Percentiles rank a stretch among this genome's conserved stretches.
These are phyloP conservation scores for Daldinia sp. DNA, from an alignment of 2,329 filamentous ascomycete genomes.

Conservation along the genomic window DNA sequence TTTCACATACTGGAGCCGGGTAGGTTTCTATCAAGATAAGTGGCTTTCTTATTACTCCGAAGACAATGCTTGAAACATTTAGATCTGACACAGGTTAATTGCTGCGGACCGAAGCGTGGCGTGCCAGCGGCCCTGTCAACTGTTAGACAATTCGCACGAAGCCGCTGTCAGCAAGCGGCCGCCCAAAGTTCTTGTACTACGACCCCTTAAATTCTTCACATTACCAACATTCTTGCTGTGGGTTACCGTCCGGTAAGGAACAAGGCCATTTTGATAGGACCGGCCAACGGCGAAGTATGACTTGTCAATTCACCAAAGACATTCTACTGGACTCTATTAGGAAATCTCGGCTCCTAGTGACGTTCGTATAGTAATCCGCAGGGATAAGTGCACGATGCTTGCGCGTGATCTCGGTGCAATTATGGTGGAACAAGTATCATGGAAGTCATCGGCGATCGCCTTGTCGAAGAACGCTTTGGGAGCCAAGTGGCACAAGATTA, in stretches of 20 bases:
- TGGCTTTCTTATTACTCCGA: constrained; percentile 5
- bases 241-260: constrained; percentile 24
- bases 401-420: constrained; percentile 34
- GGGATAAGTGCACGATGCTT: constrained; percentile 18
- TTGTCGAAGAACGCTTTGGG: constrained; percentile 6
- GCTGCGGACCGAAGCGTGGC: constrained; percentile 23
- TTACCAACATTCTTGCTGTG: constrained; percentile 18
- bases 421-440: constrained; percentile 18
- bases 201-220: constrained; percentile 10
- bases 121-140: constrained; percentile 8
- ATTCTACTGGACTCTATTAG: not conserved
- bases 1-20: not conserved
- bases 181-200: constrained; percentile 25
- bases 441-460: constrained; percentile 17
- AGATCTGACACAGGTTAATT: constrained; percentile 15
- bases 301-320: constrained; percentile 14
- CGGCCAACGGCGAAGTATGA: constrained; percentile 22
- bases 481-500: constrained; percentile 10
- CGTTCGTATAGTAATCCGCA: constrained; percentile 11
- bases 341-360: constrained; percentile 23
- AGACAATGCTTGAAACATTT: constrained; percentile 7
- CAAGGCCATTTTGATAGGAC: constrained; percentile 12
- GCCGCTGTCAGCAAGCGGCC: constrained; percentile 30
- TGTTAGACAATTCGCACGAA: constrained; percentile 24
- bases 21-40: constrained; percentile 12